Evolutionary conservation across 2,329 filamentous ascomycete genomes (phyloP).

Genomic region (Metarhizium humberi): DNA sequence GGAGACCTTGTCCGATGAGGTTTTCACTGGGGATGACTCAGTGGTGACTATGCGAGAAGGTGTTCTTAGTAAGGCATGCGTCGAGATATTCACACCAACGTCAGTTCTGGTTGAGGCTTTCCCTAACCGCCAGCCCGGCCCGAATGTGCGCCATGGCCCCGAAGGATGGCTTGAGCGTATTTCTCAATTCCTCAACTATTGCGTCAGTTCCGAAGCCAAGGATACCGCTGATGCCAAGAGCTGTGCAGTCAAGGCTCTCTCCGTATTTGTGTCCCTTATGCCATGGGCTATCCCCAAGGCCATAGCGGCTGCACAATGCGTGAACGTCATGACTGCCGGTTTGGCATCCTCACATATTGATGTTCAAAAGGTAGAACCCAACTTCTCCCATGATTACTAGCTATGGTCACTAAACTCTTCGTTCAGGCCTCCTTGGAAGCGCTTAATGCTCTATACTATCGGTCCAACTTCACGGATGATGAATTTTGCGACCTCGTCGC

Average conservation of each 20-base stretch:
- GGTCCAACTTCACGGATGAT: conserved; percentile 63
- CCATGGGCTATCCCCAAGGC: conserved; percentile 83
- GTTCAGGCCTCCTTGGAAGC: conserved; percentile 67
- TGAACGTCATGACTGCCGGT: conserved; percentile 60
- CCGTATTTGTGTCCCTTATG: conserved; percentile 69
- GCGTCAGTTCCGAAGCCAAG: conserved; percentile 55
- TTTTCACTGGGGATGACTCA: conserved; percentile 85
- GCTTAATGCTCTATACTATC: conserved; percentile 71
- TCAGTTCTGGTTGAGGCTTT: conserved; percentile 67
- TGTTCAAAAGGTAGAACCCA: conserved; percentile 55
- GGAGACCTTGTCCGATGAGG: conserved; percentile 87
- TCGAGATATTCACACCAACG: conserved; percentile 86
- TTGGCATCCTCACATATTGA: conserved; percentile 61
- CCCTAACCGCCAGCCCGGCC: conserved; percentile 58
- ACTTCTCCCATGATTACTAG: neutral
- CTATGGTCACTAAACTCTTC: conserved; percentile 11
- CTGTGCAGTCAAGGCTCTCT: conserved; percentile 68
- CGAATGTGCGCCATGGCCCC: conserved; percentile 63
- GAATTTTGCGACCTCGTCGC: conserved; percentile 72
- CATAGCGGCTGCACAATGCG: conserved; percentile 60
- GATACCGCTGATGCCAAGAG: conserved; percentile 57
- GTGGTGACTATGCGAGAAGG: conserved; percentile 76
- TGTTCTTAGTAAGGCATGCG: conserved; percentile 76
- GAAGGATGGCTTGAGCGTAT: conserved; percentile 85
- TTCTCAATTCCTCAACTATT: conserved; percentile 63